Conservation (phyloP, 495 filamentous ascomycete genomes). For the Ascobolus immersus region DNA sequence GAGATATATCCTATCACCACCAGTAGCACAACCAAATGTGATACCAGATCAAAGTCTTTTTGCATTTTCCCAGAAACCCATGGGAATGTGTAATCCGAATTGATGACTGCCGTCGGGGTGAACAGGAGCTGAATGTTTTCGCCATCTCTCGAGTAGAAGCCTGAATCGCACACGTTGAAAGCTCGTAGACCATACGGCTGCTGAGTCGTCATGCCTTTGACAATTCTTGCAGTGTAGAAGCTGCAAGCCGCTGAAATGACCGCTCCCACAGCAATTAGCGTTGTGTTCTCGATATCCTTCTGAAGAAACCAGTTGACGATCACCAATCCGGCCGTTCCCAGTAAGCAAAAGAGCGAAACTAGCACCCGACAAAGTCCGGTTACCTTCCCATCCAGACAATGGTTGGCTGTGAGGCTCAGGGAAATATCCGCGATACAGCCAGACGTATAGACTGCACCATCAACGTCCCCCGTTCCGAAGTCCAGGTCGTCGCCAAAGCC, state of each 20-base stretch:
- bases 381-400: slow-evolving; percentile 3
- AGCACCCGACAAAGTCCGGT: neutral
- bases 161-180: neutral
- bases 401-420: slow-evolving; percentile 3
- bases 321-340: slow-evolving; percentile 2
- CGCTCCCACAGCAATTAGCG: neutral
- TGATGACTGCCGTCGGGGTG: too few species aligned
- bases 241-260: slow-evolving; percentile 3
- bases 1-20: slow-evolving; percentile 6
- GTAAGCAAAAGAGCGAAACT: neutral
- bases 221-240: slow-evolving; percentile 5
- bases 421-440: slow-evolving; percentile 5
- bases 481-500: too few species aligned
- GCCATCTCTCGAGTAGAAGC: slow-evolving; percentile 4
- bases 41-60: too few species aligned
- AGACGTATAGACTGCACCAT: too few species aligned
- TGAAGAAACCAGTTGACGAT: neutral
- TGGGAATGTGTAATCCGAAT: too few species aligned
- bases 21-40: neutral
- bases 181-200: neutral
- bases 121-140: too few species aligned
- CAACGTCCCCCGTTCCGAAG: neutral
- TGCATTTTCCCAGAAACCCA: too few species aligned
- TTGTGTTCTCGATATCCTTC: neutral
- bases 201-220: slow-evolving; percentile 2